phyloP scores from a whole-genome alignment of 441 rosid genomes.

The Sinapis alba region DNA sequence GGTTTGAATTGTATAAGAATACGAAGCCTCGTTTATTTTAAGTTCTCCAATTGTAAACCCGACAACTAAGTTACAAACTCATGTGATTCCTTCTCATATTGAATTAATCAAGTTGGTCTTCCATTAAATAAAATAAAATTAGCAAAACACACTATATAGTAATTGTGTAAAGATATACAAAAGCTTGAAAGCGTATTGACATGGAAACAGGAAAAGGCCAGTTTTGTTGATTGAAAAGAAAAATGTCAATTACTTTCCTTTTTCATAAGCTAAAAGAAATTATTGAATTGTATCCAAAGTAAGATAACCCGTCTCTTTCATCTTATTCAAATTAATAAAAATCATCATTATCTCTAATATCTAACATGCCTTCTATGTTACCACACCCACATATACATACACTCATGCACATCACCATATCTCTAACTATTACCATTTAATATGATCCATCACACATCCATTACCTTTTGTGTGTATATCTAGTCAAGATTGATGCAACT shows the following conservation, averaged over 20 bases:
- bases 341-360: constrained; percentile 23
- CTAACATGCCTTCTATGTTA: constrained; percentile 35
- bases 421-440: not conserved
- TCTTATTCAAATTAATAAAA: not conserved
- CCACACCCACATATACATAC: constrained; percentile 27
- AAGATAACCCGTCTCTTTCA: constrained; percentile 38
- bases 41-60: not conserved
- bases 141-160: constrained; percentile 1
- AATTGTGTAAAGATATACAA: constrained; percentile 25
- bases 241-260: constrained; percentile 40
- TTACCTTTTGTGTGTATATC: constrained; percentile 30
- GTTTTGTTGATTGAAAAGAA: constrained; percentile 36
- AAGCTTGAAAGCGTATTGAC: constrained; percentile 33
- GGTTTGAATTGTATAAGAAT: not conserved
- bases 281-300: constrained; percentile 33
- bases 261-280: constrained; percentile 32
- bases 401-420: constrained; percentile 12
- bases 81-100: not conserved
- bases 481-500: constrained; percentile 16
- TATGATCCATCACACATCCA: constrained; percentile 29
- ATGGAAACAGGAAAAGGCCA: constrained; percentile 38
- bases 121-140: not conserved
- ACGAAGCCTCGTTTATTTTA: not conserved
- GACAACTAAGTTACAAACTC: not conserved
- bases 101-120: not conserved